Conservation (phyloP, 2,329 filamentous ascomycete genomes). For the Esteya vermicola region DNA sequence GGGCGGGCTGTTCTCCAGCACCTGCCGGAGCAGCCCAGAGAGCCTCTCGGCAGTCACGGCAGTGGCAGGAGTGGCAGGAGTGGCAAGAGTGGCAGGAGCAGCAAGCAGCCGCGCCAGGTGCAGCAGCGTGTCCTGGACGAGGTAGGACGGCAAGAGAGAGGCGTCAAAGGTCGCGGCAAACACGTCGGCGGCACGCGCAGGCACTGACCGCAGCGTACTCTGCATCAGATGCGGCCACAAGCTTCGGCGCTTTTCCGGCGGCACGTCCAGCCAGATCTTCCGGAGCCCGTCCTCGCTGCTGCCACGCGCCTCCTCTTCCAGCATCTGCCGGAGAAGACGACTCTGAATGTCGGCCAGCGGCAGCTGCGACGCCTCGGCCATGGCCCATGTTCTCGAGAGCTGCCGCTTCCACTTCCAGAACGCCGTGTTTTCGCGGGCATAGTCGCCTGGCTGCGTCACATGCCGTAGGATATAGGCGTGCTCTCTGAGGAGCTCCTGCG, state of each 20-base stretch:
- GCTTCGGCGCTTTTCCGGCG: slow-evolving; percentile 12
- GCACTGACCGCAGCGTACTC: slow-evolving; percentile 19
- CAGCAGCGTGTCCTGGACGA: slow-evolving; percentile 21
- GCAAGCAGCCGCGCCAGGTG: slow-evolving; percentile 14
- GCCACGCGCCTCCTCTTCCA: neutral
- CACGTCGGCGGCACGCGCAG: slow-evolving; percentile 18
- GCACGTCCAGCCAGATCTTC: slow-evolving; percentile 18
- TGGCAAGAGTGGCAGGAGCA: neutral
- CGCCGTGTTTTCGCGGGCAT: neutral
- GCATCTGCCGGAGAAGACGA: slow-evolving; percentile 14
- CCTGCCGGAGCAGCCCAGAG: neutral
- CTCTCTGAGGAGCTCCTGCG: neutral
- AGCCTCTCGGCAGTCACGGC: neutral
- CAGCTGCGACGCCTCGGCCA: slow-evolving; percentile 3
- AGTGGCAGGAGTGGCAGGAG: too few species aligned
- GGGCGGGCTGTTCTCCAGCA: slow-evolving; percentile 7
- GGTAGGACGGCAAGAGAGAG: slow-evolving; percentile 19
- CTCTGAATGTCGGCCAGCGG: neutral
- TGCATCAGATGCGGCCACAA: slow-evolving; percentile 22
- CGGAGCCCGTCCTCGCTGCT: slow-evolving; percentile 14
- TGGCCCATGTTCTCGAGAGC: slow-evolving; percentile 6
- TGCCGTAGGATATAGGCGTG: neutral
- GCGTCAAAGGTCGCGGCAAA: slow-evolving; percentile 24
- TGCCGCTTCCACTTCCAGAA: slow-evolving; percentile 8
- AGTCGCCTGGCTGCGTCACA: neutral